Conservation (phyloP, 2,329 filamentous ascomycete genomes). For the Beauveria caledonica region DNA sequence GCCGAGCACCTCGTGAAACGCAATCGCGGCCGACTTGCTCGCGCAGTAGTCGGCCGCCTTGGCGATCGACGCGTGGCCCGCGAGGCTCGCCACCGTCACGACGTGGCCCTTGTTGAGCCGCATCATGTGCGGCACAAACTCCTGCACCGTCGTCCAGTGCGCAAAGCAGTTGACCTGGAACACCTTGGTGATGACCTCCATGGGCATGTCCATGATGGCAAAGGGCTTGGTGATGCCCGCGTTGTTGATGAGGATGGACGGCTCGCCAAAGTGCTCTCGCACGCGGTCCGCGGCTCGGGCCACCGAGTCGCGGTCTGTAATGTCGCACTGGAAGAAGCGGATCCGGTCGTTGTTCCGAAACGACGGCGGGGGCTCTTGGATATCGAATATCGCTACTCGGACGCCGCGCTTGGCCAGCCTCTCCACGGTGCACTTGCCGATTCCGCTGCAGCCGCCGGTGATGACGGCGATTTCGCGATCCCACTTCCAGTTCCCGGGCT, state of each 20-base stretch:
- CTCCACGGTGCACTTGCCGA: slow-evolving; percentile 29
- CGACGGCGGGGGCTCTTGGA: slow-evolving; percentile 28
- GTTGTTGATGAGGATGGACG: slow-evolving; percentile 65
- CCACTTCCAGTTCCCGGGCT: slow-evolving; percentile 26
- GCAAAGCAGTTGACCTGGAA: slow-evolving; percentile 62
- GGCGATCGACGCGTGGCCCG: slow-evolving; percentile 50
- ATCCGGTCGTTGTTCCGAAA: slow-evolving; percentile 17
- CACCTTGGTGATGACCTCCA: slow-evolving; percentile 50
- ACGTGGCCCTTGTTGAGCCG: slow-evolving; percentile 59
- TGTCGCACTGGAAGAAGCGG: slow-evolving; percentile 29
- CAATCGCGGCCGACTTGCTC: slow-evolving; percentile 55
- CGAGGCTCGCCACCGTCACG: slow-evolving; percentile 60
- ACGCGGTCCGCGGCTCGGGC: slow-evolving; percentile 31
- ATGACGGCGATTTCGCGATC: slow-evolving; percentile 34
- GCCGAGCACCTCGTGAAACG: slow-evolving; percentile 58
- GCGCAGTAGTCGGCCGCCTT: slow-evolving; percentile 58
- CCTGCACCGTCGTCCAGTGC: slow-evolving; percentile 54
- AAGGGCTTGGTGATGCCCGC: slow-evolving; percentile 54
- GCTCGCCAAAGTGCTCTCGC: slow-evolving; percentile 43
- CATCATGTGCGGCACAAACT: slow-evolving; percentile 61
- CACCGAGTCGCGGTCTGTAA: slow-evolving; percentile 36
- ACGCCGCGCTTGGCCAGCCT: slow-evolving; percentile 33
- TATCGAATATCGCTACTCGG: slow-evolving; percentile 62
- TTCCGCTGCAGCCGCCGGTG: slow-evolving; percentile 36
- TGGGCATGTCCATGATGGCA: slow-evolving; percentile 48